Evolutionary conservation across 2,329 filamentous ascomycete genomes (phyloP).

Genomic region (Aspergillus sp.): DNA sequence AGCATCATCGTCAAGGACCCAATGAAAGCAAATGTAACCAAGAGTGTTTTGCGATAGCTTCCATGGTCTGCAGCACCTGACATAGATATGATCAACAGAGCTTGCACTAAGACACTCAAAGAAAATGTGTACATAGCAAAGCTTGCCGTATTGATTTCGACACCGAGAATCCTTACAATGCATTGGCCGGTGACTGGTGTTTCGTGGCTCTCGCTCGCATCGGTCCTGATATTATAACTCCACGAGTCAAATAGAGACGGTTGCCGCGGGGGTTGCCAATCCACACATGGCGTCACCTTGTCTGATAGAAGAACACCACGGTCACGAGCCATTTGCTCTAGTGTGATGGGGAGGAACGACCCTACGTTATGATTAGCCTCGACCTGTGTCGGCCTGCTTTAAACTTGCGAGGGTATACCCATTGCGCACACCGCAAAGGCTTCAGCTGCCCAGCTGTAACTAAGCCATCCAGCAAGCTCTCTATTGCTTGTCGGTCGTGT

Average conservation of each 20-base stretch:
- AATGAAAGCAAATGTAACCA: constrained; percentile 79
- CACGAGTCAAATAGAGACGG: background rate
- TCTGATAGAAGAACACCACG: constrained; percentile 85
- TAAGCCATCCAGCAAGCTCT: constrained; percentile 92
- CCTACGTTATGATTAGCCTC: constrained; percentile 49
- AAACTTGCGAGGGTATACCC: constrained; percentile 44
- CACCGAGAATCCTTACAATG: constrained; percentile 75
- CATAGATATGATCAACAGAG: constrained; percentile 90
- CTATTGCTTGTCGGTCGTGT: constrained; percentile 80
- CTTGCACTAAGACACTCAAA: constrained; percentile 83
- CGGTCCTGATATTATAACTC: background rate
- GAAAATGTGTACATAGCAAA: constrained; percentile 99
- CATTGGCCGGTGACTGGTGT: constrained; percentile 62
- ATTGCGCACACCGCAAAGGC: constrained; percentile 92
- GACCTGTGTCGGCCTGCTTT: background rate
- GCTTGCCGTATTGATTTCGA: constrained; percentile 90
- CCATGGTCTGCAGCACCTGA: constrained; percentile 95
- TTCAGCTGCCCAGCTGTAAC: constrained; percentile 93
- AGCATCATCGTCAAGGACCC: constrained; percentile 84
- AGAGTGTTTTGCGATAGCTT: constrained; percentile 81
- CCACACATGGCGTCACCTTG: constrained; percentile 71
- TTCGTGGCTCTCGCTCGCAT: constrained; percentile 19
- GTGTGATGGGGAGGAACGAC: constrained; percentile 91
- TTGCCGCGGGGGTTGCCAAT: constrained; percentile 46
- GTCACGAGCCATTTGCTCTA: constrained; percentile 90